These are phyloP conservation scores for Epichloe brachyelytri DNA, from an alignment of 2,329 filamentous ascomycete genomes.

Conservation along the genomic window DNA sequence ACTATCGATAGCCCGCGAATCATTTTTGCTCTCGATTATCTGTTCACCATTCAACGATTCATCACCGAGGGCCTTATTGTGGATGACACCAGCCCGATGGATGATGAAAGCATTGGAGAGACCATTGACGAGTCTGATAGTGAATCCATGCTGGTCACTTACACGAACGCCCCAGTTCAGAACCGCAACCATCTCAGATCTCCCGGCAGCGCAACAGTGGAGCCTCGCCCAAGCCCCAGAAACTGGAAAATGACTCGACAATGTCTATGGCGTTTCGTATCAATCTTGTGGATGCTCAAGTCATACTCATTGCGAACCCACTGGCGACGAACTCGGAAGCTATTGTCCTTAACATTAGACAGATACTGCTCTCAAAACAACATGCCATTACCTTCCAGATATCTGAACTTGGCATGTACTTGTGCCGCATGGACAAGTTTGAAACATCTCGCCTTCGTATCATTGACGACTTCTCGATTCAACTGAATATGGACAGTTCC, in stretches of 20 bases:
- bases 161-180: slow-evolving; percentile 23
- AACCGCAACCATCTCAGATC: slow-evolving; percentile 14
- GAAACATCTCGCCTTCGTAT: slow-evolving; percentile 83
- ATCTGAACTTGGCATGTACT: slow-evolving; percentile 91
- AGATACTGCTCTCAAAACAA: slow-evolving; percentile 84
- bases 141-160: slow-evolving; percentile 41
- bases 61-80: slow-evolving; percentile 53
- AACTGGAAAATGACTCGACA: slow-evolving; percentile 14
- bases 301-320: slow-evolving; percentile 93
- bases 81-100: slow-evolving; percentile 42
- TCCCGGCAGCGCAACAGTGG: slow-evolving; percentile 14
- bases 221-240: neutral
- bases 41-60: slow-evolving; percentile 81
- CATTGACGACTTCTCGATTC: slow-evolving; percentile 89
- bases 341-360: slow-evolving; percentile 88
- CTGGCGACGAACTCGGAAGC: slow-evolving; percentile 83
- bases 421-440: slow-evolving; percentile 97
- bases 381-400: slow-evolving; percentile 89
- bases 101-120: slow-evolving; percentile 41
- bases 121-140: slow-evolving; percentile 45
- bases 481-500: slow-evolving; percentile 70
- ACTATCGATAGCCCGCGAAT: slow-evolving; percentile 90
- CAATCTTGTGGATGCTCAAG: slow-evolving; percentile 90
- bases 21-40: slow-evolving; percentile 90
- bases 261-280: slow-evolving; percentile 80